A percentile compares a stretch with the other conserved stretches of the same genome.
Evolutionary conservation across 805 yeast species (phyloP).

Genomic region (Candida maltosa): DNA sequence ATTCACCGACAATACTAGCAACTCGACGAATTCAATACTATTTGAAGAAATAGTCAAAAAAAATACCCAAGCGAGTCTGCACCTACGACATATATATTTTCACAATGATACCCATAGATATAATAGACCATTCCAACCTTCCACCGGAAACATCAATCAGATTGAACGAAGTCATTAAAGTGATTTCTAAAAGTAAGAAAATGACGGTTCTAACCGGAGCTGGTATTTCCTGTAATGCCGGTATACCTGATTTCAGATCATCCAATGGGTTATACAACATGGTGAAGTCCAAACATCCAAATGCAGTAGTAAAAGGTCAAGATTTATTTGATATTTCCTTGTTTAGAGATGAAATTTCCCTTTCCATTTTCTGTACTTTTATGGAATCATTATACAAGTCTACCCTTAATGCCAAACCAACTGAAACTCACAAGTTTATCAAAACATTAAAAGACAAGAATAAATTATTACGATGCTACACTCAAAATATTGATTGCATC

Average conservation of each 20-base stretch:
- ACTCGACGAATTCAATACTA: too few relatives aligned
- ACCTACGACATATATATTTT: too few relatives aligned
- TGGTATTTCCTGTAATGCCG: constrained; percentile 94
- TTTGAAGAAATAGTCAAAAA: too few relatives aligned
- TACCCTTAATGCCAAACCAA: constrained; percentile 68
- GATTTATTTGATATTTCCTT: constrained; percentile 87
- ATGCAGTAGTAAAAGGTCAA: constrained; percentile 70
- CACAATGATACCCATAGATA: constrained; percentile 32
- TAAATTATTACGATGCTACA: constrained; percentile 79
- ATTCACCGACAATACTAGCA: too few relatives aligned
- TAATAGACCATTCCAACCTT: constrained; percentile 13
- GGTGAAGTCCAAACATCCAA: constrained; percentile 62
- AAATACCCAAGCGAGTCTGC: too few relatives aligned
- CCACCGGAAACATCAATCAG: constrained; percentile 29
- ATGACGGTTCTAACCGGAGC: constrained; percentile 87
- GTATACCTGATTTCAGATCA: constrained; percentile 93
- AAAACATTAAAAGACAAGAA: constrained; percentile 54
- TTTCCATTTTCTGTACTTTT: constrained; percentile 77
- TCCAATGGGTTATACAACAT: constrained; percentile 76
- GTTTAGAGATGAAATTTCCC: constrained; percentile 64
- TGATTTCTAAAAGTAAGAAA: constrained; percentile 51
- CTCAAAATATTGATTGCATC: constrained; percentile 91
- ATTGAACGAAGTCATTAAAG: constrained; percentile 37
- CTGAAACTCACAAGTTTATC: constrained; percentile 80
- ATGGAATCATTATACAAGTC: constrained; percentile 76